Evolutionary conservation across 176 grass and related monocot genomes (phyloP).

Genomic region (Triticum timopheevii): DNA sequence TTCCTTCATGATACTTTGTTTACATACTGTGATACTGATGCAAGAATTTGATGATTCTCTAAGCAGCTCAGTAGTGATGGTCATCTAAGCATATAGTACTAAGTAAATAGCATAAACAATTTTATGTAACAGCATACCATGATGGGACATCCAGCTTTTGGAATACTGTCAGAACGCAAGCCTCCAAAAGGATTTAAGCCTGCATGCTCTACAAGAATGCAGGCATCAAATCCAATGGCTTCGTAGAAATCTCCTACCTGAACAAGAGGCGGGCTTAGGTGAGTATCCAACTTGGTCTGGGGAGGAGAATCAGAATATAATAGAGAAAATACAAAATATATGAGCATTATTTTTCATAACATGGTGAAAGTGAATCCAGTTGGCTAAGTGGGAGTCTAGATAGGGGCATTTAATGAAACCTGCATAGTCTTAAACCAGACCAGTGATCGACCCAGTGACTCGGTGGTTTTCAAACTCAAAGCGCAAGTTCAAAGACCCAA

Average conservation of each 20-base stretch:
- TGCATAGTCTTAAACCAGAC: not conserved
- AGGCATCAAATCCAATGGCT: slow-evolving; percentile 95
- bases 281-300: not conserved
- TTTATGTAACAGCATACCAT: slow-evolving; percentile 54
- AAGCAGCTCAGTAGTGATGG: not conserved
- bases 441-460: not conserved
- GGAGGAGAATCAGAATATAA: not conserved
- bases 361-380: slow-evolving; percentile 3
- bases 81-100: not conserved
- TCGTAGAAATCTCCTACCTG: slow-evolving; percentile 99
- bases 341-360: slow-evolving; percentile 3
- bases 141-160: slow-evolving; percentile 95
- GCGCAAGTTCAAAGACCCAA: not conserved
- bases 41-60: slow-evolving; percentile 11
- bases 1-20: slow-evolving; percentile 2
- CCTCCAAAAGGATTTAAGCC: slow-evolving; percentile 98
- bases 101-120: slow-evolving; percentile 28
- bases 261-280: slow-evolving; percentile 17
- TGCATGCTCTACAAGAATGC: slow-evolving; percentile 93
- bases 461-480: not conserved
- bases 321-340: not conserved
- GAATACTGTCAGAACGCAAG: slow-evolving; percentile 86
- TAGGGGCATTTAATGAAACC: slow-evolving; percentile 4
- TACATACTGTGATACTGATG: not conserved
- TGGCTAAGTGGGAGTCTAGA: not conserved